Evolutionary conservation across 1,284 basidiomycete species (phyloP).

Genomic region (Trametes polyzona): DNA sequence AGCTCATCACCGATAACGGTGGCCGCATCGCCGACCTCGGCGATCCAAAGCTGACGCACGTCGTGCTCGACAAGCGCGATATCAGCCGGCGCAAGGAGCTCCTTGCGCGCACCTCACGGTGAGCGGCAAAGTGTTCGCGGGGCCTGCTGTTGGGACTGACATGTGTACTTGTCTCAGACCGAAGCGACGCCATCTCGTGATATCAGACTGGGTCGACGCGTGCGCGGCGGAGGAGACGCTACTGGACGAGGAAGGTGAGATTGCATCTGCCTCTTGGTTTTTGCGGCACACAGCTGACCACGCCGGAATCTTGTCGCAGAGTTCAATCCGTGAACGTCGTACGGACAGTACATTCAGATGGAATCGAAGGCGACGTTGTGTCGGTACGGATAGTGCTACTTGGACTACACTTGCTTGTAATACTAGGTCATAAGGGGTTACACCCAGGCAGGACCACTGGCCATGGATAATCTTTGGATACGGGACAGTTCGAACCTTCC

Average conservation of each 20-base stretch:
- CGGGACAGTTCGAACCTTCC: not conserved
- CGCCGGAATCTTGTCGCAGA: not conserved
- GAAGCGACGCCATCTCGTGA: conserved; percentile 77
- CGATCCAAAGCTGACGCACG: conserved; percentile 82
- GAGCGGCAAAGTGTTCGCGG: conserved; percentile 20
- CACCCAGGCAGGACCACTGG: too few species aligned
- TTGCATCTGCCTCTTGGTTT: not conserved
- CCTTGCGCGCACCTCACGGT: conserved; percentile 75
- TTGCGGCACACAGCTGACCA: too few species aligned
- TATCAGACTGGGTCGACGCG: conserved; percentile 76
- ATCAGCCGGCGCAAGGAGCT: conserved; percentile 70
- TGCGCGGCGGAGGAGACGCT: conserved; percentile 82
- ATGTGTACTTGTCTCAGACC: conserved; percentile 49
- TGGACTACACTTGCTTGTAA: too few species aligned
- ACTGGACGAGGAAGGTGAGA: conserved; percentile 77
- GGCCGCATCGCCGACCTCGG: conserved; percentile 70
- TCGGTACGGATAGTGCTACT: too few species aligned
- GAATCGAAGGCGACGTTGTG: too few species aligned
- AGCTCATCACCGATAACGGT: conserved; percentile 66
- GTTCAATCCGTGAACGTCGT: conserved; percentile 3
- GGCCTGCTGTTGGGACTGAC: not conserved
- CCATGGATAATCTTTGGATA: too few species aligned
- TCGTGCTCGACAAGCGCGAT: conserved; percentile 82
- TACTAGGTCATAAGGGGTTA: too few species aligned
- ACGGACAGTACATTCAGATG: too few species aligned